Conservation (phyloP, 108 stramenopile genomes). For the Discostella pseudostelligera region DNA sequence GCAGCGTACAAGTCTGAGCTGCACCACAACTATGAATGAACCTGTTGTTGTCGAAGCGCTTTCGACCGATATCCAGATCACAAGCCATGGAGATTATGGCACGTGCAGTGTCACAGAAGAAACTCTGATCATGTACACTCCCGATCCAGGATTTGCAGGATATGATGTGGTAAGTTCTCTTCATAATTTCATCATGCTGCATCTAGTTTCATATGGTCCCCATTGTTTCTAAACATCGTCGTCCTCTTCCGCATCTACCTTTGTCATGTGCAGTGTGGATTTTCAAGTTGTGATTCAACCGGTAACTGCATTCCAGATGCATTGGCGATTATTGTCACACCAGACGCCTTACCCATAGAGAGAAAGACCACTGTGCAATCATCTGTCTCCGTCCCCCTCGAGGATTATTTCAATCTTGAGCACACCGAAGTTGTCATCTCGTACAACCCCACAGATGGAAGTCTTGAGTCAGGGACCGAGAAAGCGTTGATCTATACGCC, state of each 20-base stretch:
- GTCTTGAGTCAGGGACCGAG: slow-evolving; percentile 1
- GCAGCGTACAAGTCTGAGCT: background rate
- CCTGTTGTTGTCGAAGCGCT: slow-evolving; percentile 1
- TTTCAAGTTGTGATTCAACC: slow-evolving; percentile 5
- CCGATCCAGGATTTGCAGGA: slow-evolving; percentile 6
- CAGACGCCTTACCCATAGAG: slow-evolving; percentile 5
- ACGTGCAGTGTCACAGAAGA: background rate
- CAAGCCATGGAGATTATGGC: background rate
- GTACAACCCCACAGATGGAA: slow-evolving; percentile 5
- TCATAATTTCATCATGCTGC: background rate
- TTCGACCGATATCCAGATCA: background rate
- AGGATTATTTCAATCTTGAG: slow-evolving; percentile 3
- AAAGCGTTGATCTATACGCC: slow-evolving; percentile 19
- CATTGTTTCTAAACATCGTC: background rate
- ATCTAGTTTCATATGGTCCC: no score
- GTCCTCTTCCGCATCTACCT: background rate
- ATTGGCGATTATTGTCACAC: background rate
- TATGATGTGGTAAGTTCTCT: background rate
- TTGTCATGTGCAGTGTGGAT: background rate
- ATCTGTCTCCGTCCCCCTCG: background rate
- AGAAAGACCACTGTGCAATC: background rate
- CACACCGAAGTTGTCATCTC: slow-evolving; percentile 2
- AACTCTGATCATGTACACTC: slow-evolving; percentile 7
- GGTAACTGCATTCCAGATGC: background rate
- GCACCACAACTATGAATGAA: slow-evolving; percentile 7